Evolutionary conservation across 1,284 basidiomycete species (phyloP).

Genomic region (Moniliella sp.): DNA sequence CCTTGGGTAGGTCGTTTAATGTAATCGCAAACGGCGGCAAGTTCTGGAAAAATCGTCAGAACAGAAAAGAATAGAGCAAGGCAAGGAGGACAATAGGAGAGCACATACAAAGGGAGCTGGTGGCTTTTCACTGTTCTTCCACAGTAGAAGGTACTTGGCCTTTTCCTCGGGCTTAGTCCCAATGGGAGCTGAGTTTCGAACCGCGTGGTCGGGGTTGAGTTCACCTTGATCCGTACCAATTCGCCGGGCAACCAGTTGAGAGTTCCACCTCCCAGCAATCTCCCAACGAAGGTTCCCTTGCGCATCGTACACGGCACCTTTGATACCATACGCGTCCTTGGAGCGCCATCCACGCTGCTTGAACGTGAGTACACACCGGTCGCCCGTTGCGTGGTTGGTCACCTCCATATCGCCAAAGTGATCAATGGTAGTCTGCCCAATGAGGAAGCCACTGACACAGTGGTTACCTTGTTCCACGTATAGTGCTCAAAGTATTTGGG

Average conservation of each 20-base stretch:
- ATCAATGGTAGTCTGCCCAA: conserved; percentile 79
- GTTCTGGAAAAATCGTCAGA: conserved; percentile 41
- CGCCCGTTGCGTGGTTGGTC: conserved; percentile 76
- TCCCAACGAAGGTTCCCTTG: conserved; percentile 55
- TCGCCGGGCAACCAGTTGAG: conserved; percentile 67
- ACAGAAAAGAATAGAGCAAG: background rate
- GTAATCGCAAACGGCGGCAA: conserved; percentile 83
- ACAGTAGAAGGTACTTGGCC: conserved; percentile 57
- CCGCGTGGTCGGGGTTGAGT: conserved; percentile 49
- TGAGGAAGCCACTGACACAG: conserved; percentile 59
- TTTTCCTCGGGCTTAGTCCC: conserved; percentile 33
- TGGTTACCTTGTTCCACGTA: conserved; percentile 60
- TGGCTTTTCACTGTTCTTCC: conserved; percentile 63
- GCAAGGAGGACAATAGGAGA: background rate
- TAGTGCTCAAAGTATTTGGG: conserved; percentile 45
- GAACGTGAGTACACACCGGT: conserved; percentile 71
- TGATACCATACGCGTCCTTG: conserved; percentile 73
- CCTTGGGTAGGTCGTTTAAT: conserved; percentile 54
- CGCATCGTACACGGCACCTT: conserved; percentile 55
- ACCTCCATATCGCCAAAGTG: conserved; percentile 84
- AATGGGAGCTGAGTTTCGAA: conserved; percentile 37
- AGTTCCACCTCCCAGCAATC: conserved; percentile 86
- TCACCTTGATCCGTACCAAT: conserved; percentile 44
- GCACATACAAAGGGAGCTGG: conserved; percentile 11
- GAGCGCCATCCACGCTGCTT: conserved; percentile 88